Evolutionary conservation across 441 rosid species (phyloP), one percentile per base, ranked within the genome.

Genomic region (Mallotus japonicus): DNA sequence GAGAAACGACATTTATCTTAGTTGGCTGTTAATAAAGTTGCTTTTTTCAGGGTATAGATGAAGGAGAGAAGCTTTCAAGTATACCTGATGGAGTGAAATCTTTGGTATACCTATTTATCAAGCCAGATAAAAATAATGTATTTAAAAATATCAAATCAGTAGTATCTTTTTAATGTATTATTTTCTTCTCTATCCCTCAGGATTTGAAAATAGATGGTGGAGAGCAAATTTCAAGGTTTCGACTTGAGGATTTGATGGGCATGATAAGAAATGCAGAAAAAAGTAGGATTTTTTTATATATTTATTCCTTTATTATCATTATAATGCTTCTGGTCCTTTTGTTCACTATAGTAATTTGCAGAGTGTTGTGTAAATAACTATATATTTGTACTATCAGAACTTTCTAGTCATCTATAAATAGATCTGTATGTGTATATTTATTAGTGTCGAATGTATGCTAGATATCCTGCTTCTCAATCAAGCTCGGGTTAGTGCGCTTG

Each of bases 221-320:
- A 72, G 83, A 80, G 76, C 81, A 80, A 59, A 79, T 82, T 42
- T 77, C 96, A 56, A 75, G 74, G 64, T 73, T 87, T 78, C 93
- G 87, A 65, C 79, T 82, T 75, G 90, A 82, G 71, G 94, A 92
- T 74, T 83, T 95, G 72, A 84, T 88, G 72, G 79, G 80, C 78
- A 88, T 92, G 92, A 88, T 90, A 83, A 89, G 87, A 83, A 91
- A 82, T 80, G 91, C 96, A 37, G 98, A 95, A 79, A 90, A 84
- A 83, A 95, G 99, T 90, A 87, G 50, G 83, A 37, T 28, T 66
- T 60, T 76, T 51, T 71, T 56, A 19, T 62, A 42, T 64, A 62
- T 54, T 76, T 75, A 8, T 60, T 76, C 67, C 73, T 19, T 28
- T 28, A 28, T 28, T 28, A 54, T 71, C 15, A 8, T 37, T 55